Percentiles rank a stretch among this genome's conserved stretches.
These are phyloP conservation scores for Suzukiozyma palmioleophila DNA, from an alignment of 1,139 yeast species.

Conservation along the genomic window DNA sequence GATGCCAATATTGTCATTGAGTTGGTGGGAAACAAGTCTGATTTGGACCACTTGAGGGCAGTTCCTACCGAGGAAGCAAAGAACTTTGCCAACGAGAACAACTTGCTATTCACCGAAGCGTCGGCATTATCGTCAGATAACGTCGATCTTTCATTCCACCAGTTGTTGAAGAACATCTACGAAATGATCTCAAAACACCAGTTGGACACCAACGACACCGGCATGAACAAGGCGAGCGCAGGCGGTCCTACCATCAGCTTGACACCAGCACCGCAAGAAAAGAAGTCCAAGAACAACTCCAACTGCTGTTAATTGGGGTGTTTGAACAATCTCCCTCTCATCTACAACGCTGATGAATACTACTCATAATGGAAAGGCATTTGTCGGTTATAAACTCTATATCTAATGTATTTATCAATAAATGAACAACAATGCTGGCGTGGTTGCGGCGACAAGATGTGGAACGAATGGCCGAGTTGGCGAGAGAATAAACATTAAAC, in stretches of 20 bases:
- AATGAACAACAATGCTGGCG: neutral
- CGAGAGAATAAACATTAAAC: no score
- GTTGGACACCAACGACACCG: constrained; percentile 60
- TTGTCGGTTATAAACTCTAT: neutral
- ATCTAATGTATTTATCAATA: neutral
- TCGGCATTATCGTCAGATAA: constrained; percentile 93
- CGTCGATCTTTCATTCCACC: constrained; percentile 92
- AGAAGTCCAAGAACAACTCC: constrained; percentile 54
- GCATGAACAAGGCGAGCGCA: constrained; percentile 40
- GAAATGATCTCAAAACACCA: constrained; percentile 88
- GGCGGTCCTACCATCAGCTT: constrained; percentile 88
- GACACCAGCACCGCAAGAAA: constrained; percentile 89
- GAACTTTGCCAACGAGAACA: constrained; percentile 92
- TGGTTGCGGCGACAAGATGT: no score
- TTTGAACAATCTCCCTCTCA: no score
- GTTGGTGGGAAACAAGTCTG: constrained; percentile 83
- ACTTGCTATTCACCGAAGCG: constrained; percentile 91
- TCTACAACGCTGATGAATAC: no score
- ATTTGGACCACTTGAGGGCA: constrained; percentile 91
- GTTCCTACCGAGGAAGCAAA: constrained; percentile 98
- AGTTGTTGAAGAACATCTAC: constrained; percentile 84
- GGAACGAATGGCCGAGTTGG: no score
- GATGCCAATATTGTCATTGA: constrained; percentile 96
- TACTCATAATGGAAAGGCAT: neutral
- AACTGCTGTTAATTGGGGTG: constrained; percentile 52